Percentiles rank a stretch among this genome's conserved stretches.
These are phyloP conservation scores for Thermochaetoides dissita DNA, from an alignment of 2,329 filamentous ascomycete genomes.

Conservation along the genomic window DNA sequence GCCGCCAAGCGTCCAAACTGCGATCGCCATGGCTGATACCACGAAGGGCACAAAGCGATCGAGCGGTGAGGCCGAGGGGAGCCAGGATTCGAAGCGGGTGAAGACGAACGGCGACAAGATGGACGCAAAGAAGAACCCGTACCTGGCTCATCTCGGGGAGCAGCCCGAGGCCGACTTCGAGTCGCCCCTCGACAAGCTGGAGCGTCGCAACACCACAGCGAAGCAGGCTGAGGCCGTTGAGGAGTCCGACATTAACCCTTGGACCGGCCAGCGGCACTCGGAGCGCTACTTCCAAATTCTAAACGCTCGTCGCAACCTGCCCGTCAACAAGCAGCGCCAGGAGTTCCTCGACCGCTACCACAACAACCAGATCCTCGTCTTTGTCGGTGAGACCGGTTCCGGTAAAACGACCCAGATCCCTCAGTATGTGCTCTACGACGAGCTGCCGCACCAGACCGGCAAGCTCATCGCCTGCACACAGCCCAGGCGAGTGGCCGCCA, in stretches of 20 bases:
- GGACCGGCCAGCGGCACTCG: constrained; percentile 65
- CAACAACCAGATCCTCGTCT: constrained; percentile 86
- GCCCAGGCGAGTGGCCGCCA: constrained; percentile 91
- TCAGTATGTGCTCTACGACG: constrained; percentile 94
- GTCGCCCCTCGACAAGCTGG: constrained; percentile 50
- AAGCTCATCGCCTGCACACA: constrained; percentile 97
- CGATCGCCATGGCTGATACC: constrained; percentile 25
- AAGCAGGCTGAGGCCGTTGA: constrained; percentile 60
- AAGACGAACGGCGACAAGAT: constrained; percentile 16
- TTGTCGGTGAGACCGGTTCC: constrained; percentile 97
- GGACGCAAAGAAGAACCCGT: constrained; percentile 52
- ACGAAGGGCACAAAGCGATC: constrained; percentile 28
- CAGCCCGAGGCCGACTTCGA: constrained; percentile 26
- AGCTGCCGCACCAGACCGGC: constrained; percentile 69
- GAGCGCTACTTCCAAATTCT: constrained; percentile 83
- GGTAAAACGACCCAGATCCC: constrained; percentile 99
- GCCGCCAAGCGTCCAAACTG: neutral
- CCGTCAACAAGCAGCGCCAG: constrained; percentile 83
- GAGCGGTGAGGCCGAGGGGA: constrained; percentile 28
- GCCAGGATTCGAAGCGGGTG: constrained; percentile 20
- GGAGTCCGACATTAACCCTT: constrained; percentile 70
- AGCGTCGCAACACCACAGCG: constrained; percentile 68
- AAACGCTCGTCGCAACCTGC: constrained; percentile 67
- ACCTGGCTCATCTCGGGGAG: constrained; percentile 79
- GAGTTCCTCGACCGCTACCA: constrained; percentile 94